phyloP scores from a whole-genome alignment of 2,329 filamentous ascomycete species.

The Helotiales sp. region DNA sequence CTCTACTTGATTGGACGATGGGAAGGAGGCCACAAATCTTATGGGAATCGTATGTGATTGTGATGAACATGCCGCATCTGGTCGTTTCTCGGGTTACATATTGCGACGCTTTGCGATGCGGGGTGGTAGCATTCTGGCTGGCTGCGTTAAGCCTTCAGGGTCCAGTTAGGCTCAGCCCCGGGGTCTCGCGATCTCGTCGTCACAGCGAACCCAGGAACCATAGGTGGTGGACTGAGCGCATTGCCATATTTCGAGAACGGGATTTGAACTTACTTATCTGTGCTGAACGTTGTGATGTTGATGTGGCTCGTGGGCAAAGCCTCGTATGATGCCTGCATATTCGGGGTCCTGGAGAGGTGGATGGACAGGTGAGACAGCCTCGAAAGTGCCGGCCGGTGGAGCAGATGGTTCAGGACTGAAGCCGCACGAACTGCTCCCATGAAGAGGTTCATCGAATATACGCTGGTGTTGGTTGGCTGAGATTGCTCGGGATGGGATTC shows the following conservation, averaged over 20 bases:
- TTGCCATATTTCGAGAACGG: not conserved
- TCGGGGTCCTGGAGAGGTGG: not conserved
- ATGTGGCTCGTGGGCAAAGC: too few species aligned
- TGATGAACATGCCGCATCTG: too few species aligned
- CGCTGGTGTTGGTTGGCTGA: not conserved
- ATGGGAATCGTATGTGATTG: not conserved
- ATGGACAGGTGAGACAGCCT: not conserved
- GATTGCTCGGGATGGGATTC: not conserved
- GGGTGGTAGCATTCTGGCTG: not conserved
- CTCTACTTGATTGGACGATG: not conserved
- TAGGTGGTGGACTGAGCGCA: not conserved
- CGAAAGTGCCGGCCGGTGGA: not conserved
- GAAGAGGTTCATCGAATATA: not conserved
- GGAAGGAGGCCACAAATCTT: not conserved
- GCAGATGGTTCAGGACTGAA: not conserved
- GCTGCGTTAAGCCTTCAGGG: not conserved
- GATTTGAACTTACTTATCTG: not conserved
- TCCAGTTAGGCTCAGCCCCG: not conserved
- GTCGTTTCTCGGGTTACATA: not conserved
- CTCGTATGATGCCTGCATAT: not conserved
- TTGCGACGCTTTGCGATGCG: not conserved
- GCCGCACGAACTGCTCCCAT: not conserved
- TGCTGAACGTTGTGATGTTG: not conserved
- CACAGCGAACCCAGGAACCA: not conserved
- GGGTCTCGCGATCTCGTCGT: not conserved